A percentile compares a stretch with the other conserved stretches of the same genome.
phyloP scores from a whole-genome alignment of 192 early-diverging fungal species.

The Mortierella alpina region DNA sequence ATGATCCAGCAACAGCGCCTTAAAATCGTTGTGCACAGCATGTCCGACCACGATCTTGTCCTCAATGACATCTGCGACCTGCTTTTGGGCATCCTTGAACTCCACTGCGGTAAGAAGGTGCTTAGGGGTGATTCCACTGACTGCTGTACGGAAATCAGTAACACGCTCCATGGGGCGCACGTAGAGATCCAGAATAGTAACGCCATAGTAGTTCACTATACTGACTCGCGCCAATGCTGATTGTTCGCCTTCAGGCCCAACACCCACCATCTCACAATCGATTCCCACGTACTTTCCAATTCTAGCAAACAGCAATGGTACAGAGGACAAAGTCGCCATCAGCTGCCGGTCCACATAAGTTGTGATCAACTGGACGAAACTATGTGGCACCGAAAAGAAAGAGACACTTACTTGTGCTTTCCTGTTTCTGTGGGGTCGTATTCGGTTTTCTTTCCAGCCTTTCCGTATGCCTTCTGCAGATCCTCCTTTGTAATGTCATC shows the following conservation, averaged over 20 bases:
- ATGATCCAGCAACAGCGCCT: slow-evolving; percentile 83
- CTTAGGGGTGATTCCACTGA: slow-evolving; percentile 91
- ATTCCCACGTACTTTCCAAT: slow-evolving; percentile 93
- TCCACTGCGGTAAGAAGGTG: slow-evolving; percentile 71
- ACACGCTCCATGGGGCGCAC: slow-evolving; percentile 86
- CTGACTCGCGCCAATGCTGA: slow-evolving; percentile 94
- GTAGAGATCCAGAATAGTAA: slow-evolving; percentile 84
- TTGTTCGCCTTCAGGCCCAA: slow-evolving; percentile 81
- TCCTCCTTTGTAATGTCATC: slow-evolving; percentile 64
- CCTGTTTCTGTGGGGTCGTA: slow-evolving; percentile 53
- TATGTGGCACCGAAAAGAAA: neutral
- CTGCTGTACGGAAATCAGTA: slow-evolving; percentile 92
- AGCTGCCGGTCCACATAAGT: neutral
- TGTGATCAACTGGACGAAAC: neutral
- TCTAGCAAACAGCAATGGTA: slow-evolving; percentile 1
- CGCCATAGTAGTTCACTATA: slow-evolving; percentile 94
- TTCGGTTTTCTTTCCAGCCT: slow-evolving; percentile 34
- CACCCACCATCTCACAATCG: slow-evolving; percentile 99
- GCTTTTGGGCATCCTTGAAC: slow-evolving; percentile 84
- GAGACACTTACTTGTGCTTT: slow-evolving; percentile 36
- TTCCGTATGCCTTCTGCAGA: slow-evolving; percentile 58
- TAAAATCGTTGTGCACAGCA: slow-evolving; percentile 90
- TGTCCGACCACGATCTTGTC: slow-evolving; percentile 93
- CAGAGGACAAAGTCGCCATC: neutral
- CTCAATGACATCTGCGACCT: slow-evolving; percentile 85